Percentiles rank a stretch among this genome's conserved stretches.
Conservation (phyloP, 139 green algal species). For the Ettlia oleoabundans region DNA sequence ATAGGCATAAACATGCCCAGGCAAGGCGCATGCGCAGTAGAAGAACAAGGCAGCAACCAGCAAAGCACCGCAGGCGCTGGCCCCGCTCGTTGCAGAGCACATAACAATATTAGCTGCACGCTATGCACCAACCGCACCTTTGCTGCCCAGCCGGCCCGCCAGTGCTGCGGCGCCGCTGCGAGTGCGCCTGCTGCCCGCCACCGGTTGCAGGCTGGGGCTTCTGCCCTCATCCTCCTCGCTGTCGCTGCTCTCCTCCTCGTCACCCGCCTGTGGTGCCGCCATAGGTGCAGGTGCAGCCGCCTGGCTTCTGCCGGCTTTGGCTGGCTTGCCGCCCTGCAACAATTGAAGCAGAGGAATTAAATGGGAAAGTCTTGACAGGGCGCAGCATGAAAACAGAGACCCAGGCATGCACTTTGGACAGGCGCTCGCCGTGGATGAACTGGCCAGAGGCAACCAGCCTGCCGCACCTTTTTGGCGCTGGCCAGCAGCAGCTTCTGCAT, state of each 20-base stretch:
- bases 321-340: not conserved
- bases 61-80: too few species aligned
- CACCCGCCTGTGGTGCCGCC: too few species aligned
- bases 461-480: slow-evolving; percentile 6
- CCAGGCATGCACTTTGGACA: too few species aligned
- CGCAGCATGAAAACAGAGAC: too few species aligned
- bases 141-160: not conserved
- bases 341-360: too few species aligned
- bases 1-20: too few species aligned
- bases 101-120: not conserved
- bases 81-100: too few species aligned
- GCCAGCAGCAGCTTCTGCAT: slow-evolving; percentile 34
- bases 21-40: too few species aligned
- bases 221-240: not conserved
- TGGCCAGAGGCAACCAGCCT: not conserved
- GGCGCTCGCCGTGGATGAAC: too few species aligned
- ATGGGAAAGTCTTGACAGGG: too few species aligned
- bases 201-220: not conserved
- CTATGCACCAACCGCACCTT: not conserved
- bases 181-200: not conserved
- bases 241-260: not conserved
- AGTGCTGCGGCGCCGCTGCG: slow-evolving; percentile 18
- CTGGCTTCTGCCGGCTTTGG: slow-evolving; percentile 4
- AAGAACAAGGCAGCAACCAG: not conserved
- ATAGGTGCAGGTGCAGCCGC: too few species aligned